Evolutionary conservation across 441 rosid species (phyloP).

Genomic region (Melastoma candidum): DNA sequence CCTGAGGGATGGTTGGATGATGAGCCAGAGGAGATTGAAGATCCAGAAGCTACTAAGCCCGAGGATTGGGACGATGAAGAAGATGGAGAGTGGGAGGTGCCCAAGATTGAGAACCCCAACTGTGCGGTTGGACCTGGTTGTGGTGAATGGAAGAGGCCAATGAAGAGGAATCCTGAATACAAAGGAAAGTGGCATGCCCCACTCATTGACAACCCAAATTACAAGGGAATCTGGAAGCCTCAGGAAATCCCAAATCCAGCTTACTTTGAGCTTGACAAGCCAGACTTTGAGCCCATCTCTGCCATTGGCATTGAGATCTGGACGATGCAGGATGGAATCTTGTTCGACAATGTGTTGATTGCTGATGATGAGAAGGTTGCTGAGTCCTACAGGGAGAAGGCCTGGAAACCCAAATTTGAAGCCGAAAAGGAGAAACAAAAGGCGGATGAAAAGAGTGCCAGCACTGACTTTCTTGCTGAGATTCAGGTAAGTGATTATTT

Average conservation of each 20-base stretch:
- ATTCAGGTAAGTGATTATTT: constrained; percentile 41
- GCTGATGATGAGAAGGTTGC: constrained; percentile 68
- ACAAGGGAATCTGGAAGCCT: constrained; percentile 94
- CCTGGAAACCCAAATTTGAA: constrained; percentile 78
- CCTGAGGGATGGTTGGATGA: constrained; percentile 97
- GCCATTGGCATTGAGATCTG: constrained; percentile 95
- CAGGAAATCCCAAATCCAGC: constrained; percentile 76
- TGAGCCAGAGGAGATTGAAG: constrained; percentile 93
- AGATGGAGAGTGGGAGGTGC: constrained; percentile 97
- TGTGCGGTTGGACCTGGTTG: constrained; percentile 91
- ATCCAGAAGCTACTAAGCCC: constrained; percentile 89
- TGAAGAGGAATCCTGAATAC: constrained; percentile 81
- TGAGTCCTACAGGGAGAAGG: constrained; percentile 35
- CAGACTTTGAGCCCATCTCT: constrained; percentile 78
- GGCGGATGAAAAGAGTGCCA: constrained; percentile 43
- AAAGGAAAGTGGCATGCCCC: constrained; percentile 96
- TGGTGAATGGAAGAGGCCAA: constrained; percentile 94
- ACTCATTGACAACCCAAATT: constrained; percentile 85
- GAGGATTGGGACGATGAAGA: constrained; percentile 99
- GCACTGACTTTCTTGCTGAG: constrained; percentile 47
- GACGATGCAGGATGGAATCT: constrained; percentile 97
- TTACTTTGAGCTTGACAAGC: constrained; percentile 76
- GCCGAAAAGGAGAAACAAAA: constrained; percentile 75
- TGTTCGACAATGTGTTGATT: constrained; percentile 85
- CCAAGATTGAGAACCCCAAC: constrained; percentile 79